Base-by-base conservation (phyloP, 2,329 filamentous ascomycete genomes). In the Tolypocladium paradoxum region DNA sequence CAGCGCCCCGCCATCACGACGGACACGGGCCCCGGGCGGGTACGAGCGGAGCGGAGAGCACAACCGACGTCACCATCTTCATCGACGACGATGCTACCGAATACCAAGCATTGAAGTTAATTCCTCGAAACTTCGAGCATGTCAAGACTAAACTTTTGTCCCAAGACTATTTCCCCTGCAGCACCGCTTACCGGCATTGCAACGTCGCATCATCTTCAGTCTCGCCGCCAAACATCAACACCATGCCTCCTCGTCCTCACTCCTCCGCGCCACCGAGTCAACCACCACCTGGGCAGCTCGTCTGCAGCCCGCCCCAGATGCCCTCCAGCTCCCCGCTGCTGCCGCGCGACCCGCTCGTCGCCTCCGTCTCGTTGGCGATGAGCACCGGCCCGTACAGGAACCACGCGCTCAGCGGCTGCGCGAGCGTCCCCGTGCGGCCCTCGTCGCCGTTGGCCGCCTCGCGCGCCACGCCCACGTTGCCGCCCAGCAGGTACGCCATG, bases 401-500 rank as follows among this genome's bases (percentile, higher is more conserved):
- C 70, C 71, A 73, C 16, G 67, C 65, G 46, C 68, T 72, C 35
- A 68, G 56, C 9, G 71, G 71, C 57, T 64, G 60, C 7, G 68
- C 60, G 11, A 59, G 64, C 9, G 65, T 64, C 1, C 54, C 60
- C 0, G 43, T 56, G 4, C 53, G 50, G 14, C 52, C 53, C 1
- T 56, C 51, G 24, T 36, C 33, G 33, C 37, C 34, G 37, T 38
- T 38, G 4, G 58, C 58, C 8, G 50, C 51, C 14, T 58, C 61
- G 46, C 69, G 60, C 34, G 51, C 55, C 43, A 74, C 57, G 5
- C 70, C 71, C 6, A 69, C 61, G 20, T 66, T 71, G 0, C 72
- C 72, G 3, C 69, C 71, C 12, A 72, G 59, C 11, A 73, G 59
- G 50, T 65, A 72, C 1, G 66, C 68, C 49, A 61, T 57, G 4